Base-by-base conservation (phyloP, 2,329 filamentous ascomycete genomes). In the Colletotrichum tofieldiae region DNA sequence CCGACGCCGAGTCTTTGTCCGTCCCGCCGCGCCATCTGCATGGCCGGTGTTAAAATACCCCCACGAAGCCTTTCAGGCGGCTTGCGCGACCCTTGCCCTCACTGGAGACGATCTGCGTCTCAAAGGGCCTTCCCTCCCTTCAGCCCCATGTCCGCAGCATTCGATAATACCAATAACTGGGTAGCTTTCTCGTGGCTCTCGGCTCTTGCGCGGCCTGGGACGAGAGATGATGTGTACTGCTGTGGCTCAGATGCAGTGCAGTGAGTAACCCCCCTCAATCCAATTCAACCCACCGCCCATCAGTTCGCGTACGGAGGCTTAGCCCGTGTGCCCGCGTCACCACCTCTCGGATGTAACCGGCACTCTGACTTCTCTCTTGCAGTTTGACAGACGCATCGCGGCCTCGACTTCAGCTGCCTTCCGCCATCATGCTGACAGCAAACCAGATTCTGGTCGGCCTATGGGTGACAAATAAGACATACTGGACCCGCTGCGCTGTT, bases 241-340 rank as follows among this genome's bases (percentile, higher is more conserved):
- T 41, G 64, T 71, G 49, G 68, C 68, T 71, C 43, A 67, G 64
- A 67, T 58, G 49, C 41, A 9, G 43, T 62, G 68, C 41, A 49
- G 3, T 32, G 26, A 65, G 32, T n/a, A 39, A 16, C 20, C 26
- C 26, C 32, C 43, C 20, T 6, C 20, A 20, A 64, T 35, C 20
- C 61, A 7, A 26, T 32, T 26, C 26, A 37, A n/a, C 35, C n/a
- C 14, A 20, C 29, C 26, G 14, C n/a, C 1, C 29, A 14, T 59
- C 56, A 62, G 64, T 51, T 67, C 41, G 49, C 35, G 62, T 43
- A 67, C n/a, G 18, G 68, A 49, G 68, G 64, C 68, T 71, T 52
- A 59, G 58, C 68, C n/a, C 20, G 35, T 43, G 64, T 43, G 37
- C 58, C 49, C 64, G 58, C 58, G 64, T 71, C 64, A 67, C 63